Percentiles rank a stretch among this genome's conserved stretches.
Conservation (phyloP, 257 asterid species). For the Solanum tacnaense region DNA sequence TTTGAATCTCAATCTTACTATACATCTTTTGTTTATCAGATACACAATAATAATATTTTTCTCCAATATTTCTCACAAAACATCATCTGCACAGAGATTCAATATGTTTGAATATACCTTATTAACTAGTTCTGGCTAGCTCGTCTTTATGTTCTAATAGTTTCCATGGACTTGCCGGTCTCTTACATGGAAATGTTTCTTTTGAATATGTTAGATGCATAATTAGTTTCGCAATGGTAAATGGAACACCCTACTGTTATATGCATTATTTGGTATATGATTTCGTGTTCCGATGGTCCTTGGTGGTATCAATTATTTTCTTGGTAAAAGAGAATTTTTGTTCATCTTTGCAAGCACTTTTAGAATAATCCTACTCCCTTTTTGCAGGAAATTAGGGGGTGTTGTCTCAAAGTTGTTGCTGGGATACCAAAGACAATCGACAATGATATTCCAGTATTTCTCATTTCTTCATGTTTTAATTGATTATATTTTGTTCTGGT, state of each 20-base stretch:
- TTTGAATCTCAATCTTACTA: neutral
- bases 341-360: neutral
- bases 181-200: neutral
- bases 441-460: constrained; percentile 82
- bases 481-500: neutral
- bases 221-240: neutral
- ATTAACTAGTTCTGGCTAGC: neutral
- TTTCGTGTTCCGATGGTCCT: neutral
- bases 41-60: neutral
- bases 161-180: neutral
- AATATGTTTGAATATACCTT: neutral
- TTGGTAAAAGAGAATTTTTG: neutral
- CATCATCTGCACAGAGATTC: neutral
- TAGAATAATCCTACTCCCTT: constrained; percentile 1
- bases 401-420: constrained; percentile 74
- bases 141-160: neutral
- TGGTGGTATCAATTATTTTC: neutral
- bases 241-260: neutral
- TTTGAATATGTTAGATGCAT: neutral
- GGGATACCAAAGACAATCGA: constrained; percentile 94
- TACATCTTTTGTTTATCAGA: neutral
- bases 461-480: constrained; percentile 8
- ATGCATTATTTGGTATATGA: neutral
- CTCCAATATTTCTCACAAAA: neutral
- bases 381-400: constrained; percentile 73